These are phyloP conservation scores for Oxytropis ochrocephala DNA, from an alignment of 306 rosid genomes.

Conservation along the genomic window DNA sequence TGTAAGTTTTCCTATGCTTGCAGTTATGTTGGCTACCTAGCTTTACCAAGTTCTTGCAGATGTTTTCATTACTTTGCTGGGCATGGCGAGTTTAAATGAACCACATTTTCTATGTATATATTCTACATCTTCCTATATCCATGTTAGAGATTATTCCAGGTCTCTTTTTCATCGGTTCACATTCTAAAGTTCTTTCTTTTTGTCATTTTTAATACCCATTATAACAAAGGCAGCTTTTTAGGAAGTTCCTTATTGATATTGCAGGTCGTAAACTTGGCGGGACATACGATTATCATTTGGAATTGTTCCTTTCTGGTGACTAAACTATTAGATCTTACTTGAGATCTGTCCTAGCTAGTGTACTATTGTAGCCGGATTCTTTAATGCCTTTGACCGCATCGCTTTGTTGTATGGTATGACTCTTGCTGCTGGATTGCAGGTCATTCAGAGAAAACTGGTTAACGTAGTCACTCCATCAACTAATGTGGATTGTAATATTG, in stretches of 20 bases:
- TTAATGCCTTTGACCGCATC: conserved; percentile 4
- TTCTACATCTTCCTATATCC: too few relatives aligned
- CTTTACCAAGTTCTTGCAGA: too few relatives aligned
- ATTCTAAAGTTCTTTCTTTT: background rate
- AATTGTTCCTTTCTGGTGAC: conserved; percentile 1
- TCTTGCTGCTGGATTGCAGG: conserved; percentile 36
- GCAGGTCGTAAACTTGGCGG: background rate
- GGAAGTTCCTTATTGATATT: conserved; percentile 3
- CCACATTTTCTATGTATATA: too few relatives aligned
- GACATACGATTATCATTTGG: conserved; percentile 5
- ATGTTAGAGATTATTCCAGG: too few relatives aligned
- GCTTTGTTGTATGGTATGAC: conserved; percentile 19
- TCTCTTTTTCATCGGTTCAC: conserved; percentile 7
- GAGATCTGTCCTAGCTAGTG: background rate
- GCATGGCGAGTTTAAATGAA: too few relatives aligned
- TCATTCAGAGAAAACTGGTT: conserved; percentile 61
- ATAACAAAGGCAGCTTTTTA: background rate
- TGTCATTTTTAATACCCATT: background rate
- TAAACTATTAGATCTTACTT: background rate
- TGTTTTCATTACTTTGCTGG: too few relatives aligned
- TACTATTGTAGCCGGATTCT: background rate
- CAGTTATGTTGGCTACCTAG: too few relatives aligned
- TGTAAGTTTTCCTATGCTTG: too few relatives aligned
- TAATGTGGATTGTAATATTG: conserved; percentile 65
- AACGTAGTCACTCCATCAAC: too few relatives aligned